Evolutionary conservation across 305 asterid species (phyloP).

Genomic region (Rubia peregrina): DNA sequence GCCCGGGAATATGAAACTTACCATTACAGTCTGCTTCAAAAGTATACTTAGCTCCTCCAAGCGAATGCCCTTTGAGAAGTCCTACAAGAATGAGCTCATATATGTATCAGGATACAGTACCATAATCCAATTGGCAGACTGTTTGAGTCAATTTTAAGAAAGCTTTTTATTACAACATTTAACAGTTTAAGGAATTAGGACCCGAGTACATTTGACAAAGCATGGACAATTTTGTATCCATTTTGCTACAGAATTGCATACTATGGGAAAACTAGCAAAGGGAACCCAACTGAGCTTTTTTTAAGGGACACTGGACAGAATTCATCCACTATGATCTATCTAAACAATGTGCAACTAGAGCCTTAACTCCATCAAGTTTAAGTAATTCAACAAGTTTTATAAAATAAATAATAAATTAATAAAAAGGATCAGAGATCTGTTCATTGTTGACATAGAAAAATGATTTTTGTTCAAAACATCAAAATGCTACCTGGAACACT

Average conservation of each 20-base stretch:
- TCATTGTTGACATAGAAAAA: background rate
- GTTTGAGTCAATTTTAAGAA: background rate
- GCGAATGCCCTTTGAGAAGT: conserved; percentile 84
- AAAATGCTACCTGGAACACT: conserved; percentile 50
- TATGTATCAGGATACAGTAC: conserved; percentile 1
- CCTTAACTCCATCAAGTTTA: background rate
- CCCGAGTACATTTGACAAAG: background rate
- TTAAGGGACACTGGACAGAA: background rate
- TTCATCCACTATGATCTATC: too few species aligned
- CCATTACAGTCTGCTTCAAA: conserved; percentile 91
- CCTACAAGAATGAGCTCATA: conserved; percentile 41
- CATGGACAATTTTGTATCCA: background rate
- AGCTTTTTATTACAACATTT: background rate
- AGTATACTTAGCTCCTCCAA: conserved; percentile 81
- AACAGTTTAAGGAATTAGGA: background rate
- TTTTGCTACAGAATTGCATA: background rate
- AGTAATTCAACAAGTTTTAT: too few species aligned
- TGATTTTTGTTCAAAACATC: conserved; percentile 12
- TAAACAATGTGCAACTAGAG: background rate
- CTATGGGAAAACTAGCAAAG: background rate
- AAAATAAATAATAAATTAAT: background rate
- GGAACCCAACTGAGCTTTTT: background rate
- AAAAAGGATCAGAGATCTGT: background rate
- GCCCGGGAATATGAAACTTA: conserved; percentile 24
- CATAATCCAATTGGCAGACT: background rate